phyloP scores from a whole-genome alignment of 495 filamentous ascomycete species.

The Podospora pseudopauciseta region DNA sequence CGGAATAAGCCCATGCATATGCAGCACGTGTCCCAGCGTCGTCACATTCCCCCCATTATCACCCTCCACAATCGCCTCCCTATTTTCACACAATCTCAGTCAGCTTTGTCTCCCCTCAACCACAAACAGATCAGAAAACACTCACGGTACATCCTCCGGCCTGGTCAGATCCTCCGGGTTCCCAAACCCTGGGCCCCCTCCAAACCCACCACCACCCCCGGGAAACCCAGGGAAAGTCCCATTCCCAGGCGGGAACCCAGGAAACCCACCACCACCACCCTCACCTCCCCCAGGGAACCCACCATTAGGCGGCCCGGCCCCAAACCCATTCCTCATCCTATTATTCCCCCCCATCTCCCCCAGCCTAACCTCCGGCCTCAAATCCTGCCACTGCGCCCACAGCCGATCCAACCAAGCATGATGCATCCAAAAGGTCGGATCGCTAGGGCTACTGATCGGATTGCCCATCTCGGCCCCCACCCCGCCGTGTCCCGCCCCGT shows the following conservation, averaged over 20 bases:
- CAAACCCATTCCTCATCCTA: not conserved
- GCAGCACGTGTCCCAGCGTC: conserved; percentile 19
- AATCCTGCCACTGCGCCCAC: conserved; percentile 63
- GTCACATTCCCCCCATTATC: conserved; percentile 19
- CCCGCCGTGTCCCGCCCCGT: conserved; percentile 21
- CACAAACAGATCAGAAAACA: not conserved
- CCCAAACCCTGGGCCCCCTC: not conserved
- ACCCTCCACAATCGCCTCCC: conserved; percentile 14
- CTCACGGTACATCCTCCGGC: conserved; percentile 7
- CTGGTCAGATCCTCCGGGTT: not conserved
- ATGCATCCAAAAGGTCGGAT: conserved; percentile 68
- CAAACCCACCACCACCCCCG: not conserved
- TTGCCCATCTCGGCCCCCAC: conserved; percentile 37
- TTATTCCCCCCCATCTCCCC: conserved; percentile 32
- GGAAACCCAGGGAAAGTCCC: not conserved
- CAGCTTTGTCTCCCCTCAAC: not conserved
- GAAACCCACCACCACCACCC: not conserved
- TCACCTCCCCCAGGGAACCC: conserved; percentile 4
- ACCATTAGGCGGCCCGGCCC: not conserved
- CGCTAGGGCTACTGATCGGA: conserved; percentile 50
- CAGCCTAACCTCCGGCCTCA: conserved; percentile 29
- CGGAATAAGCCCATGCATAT: conserved; percentile 20
- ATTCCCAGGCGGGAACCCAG: not conserved
- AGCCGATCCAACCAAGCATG: conserved; percentile 67
- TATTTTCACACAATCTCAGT: conserved; percentile 1